phyloP scores from a whole-genome alignment of 805 yeast species.

The Wickerhamomyces chaumierensis region DNA sequence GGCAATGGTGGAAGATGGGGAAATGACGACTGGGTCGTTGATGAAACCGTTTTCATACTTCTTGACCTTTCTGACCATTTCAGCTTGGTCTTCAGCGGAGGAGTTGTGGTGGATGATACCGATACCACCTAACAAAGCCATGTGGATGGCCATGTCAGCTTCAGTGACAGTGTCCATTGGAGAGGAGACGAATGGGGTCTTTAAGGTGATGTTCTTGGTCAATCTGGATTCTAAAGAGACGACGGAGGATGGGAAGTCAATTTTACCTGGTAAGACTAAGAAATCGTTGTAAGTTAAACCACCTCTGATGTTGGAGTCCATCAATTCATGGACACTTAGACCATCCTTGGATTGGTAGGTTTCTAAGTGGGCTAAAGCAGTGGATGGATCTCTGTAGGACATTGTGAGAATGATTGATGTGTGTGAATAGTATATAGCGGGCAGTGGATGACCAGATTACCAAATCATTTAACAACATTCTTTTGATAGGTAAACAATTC shows the following conservation, averaged over 20 bases:
- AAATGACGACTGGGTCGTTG: slow-evolving; percentile 80
- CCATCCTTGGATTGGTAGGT: slow-evolving; percentile 74
- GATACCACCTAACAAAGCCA: slow-evolving; percentile 98
- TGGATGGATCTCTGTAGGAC: slow-evolving; percentile 32
- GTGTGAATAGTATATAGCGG: slow-evolving; percentile 10
- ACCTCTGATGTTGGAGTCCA: slow-evolving; percentile 86
- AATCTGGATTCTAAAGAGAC: slow-evolving; percentile 78
- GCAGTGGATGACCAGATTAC: slow-evolving; percentile 18
- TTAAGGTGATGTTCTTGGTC: slow-evolving; percentile 85
- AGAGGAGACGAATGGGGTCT: slow-evolving; percentile 92
- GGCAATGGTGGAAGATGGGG: slow-evolving; percentile 68
- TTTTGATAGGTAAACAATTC: background rate
- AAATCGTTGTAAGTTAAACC: slow-evolving; percentile 97
- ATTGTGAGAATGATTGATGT: slow-evolving; percentile 6
- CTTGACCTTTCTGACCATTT: slow-evolving; percentile 94
- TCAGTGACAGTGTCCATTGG: slow-evolving; percentile 99
- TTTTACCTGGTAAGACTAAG: slow-evolving; percentile 89
- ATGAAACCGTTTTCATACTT: slow-evolving; percentile 97
- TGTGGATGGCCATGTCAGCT: slow-evolving; percentile 92
- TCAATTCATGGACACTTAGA: slow-evolving; percentile 66
- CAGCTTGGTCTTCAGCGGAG: slow-evolving; percentile 94
- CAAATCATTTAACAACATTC: slow-evolving; percentile 8
- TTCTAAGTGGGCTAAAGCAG: slow-evolving; percentile 59
- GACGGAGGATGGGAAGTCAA: slow-evolving; percentile 69
- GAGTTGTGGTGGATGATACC: slow-evolving; percentile 98